These are phyloP conservation scores for Wickerhamomyces queroliae DNA, from an alignment of 805 yeast genomes.

Conservation along the genomic window DNA sequence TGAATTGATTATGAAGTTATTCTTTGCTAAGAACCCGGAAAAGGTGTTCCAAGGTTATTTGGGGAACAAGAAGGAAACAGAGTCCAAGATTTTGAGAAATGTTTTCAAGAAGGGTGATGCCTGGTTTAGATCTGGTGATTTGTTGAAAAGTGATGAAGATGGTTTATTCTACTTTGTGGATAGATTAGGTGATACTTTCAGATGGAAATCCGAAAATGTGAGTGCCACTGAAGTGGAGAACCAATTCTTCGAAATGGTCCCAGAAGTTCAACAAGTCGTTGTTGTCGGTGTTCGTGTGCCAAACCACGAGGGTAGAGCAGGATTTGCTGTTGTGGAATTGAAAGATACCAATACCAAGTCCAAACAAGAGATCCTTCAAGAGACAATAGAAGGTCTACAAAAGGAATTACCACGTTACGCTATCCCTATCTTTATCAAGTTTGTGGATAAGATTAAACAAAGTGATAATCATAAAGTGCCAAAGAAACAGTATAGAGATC, in stretches of 20 bases:
- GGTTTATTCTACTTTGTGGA: slow-evolving; percentile 81
- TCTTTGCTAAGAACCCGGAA: slow-evolving; percentile 57
- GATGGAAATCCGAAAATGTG: slow-evolving; percentile 97
- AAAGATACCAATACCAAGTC: slow-evolving; percentile 23
- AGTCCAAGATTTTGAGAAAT: slow-evolving; percentile 64
- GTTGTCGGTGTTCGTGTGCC: slow-evolving; percentile 87
- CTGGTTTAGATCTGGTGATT: slow-evolving; percentile 85
- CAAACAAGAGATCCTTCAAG: slow-evolving; percentile 28
- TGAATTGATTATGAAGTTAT: slow-evolving; percentile 75
- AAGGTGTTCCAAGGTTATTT: slow-evolving; percentile 85
- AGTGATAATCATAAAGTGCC: slow-evolving; percentile 82
- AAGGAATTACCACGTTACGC: slow-evolving; percentile 74
- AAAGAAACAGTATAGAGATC: slow-evolving; percentile 62
- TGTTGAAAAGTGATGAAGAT: slow-evolving; percentile 60
- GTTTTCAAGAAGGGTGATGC: slow-evolving; percentile 87
- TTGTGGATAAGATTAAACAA: slow-evolving; percentile 53
- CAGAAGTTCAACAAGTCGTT: slow-evolving; percentile 53
- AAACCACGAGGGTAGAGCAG: slow-evolving; percentile 91
- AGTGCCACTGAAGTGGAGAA: slow-evolving; percentile 91
- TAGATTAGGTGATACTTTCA: slow-evolving; percentile 88
- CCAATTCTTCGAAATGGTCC: slow-evolving; percentile 36
- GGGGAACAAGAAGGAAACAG: slow-evolving; percentile 74
- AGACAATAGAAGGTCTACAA: slow-evolving; percentile 29
- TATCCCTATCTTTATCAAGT: slow-evolving; percentile 74
- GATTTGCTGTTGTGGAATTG: slow-evolving; percentile 73